Evolutionary conservation across 2,329 filamentous ascomycete species (phyloP).

Genomic region (Ceratocystis colombiana): DNA sequence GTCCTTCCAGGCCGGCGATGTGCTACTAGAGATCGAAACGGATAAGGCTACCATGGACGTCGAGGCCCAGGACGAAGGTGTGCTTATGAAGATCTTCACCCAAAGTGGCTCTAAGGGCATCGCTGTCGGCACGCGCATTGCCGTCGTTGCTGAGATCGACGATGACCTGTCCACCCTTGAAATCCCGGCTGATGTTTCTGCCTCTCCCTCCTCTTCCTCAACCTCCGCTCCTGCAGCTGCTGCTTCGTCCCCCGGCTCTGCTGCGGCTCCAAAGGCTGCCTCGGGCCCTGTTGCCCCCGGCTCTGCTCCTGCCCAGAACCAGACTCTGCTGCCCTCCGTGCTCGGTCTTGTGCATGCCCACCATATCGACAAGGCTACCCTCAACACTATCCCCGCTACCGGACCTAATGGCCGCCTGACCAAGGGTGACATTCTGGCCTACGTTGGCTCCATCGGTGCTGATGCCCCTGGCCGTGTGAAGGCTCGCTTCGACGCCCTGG

Average conservation of each 20-base stretch:
- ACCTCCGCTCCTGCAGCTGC: constrained; percentile 21
- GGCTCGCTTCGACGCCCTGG: constrained; percentile 60
- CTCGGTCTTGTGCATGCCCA: constrained; percentile 69
- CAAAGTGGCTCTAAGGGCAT: constrained; percentile 65
- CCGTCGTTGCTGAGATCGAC: constrained; percentile 67
- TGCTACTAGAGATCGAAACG: constrained; percentile 84
- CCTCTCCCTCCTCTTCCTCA: constrained; percentile 29
- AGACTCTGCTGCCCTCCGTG: constrained; percentile 69
- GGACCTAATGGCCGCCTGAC: constrained; percentile 81
- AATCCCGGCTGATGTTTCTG: constrained; percentile 58
- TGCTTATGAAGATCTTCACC: constrained; percentile 72
- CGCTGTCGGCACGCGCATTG: constrained; percentile 71
- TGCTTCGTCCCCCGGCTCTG: constrained; percentile 24
- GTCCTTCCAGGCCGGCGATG: constrained; percentile 69
- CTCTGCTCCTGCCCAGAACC: constrained; percentile 35
- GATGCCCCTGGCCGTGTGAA: constrained; percentile 63
- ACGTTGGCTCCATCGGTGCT: constrained; percentile 66
- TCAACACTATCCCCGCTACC: constrained; percentile 73
- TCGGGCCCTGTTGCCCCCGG: constrained; percentile 33
- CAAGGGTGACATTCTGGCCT: constrained; percentile 91
- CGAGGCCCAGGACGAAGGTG: constrained; percentile 80
- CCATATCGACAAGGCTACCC: constrained; percentile 62
- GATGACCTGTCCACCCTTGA: constrained; percentile 68
- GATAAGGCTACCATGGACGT: constrained; percentile 95
- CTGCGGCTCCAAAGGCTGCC: constrained; percentile 28